Percentiles rank a stretch among this genome's conserved stretches.
These are phyloP conservation scores for Monosporascus ibericus DNA, from an alignment of 2,329 filamentous ascomycete genomes.

Conservation along the genomic window DNA sequence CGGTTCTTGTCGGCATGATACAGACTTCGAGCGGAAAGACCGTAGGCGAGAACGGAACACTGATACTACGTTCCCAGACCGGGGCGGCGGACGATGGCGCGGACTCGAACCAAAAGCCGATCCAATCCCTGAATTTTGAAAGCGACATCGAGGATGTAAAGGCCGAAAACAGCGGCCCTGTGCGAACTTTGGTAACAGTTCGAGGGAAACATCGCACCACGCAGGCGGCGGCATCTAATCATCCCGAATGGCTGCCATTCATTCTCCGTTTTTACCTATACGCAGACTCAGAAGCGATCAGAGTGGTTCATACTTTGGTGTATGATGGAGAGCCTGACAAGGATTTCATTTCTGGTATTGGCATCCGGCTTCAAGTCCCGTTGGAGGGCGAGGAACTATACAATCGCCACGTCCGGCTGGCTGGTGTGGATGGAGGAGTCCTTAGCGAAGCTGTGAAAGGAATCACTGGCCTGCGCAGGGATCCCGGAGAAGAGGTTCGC, in stretches of 20 bases:
- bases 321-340: constrained; percentile 43
- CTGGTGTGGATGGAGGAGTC: constrained; percentile 48
- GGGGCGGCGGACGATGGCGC: constrained; percentile 35
- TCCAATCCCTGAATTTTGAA: constrained; percentile 39
- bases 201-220: constrained; percentile 30
- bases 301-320: constrained; percentile 49
- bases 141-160: constrained; percentile 46
- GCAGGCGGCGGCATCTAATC: constrained; percentile 20
- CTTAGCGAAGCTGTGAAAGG: constrained; percentile 54
- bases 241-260: constrained; percentile 48
- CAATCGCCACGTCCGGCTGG: constrained; percentile 52
- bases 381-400: constrained; percentile 46
- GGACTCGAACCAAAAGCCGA: constrained; percentile 23
- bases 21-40: constrained; percentile 33
- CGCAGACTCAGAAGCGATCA: constrained; percentile 47
- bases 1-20: constrained; percentile 32
- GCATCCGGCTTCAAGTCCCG: constrained; percentile 50
- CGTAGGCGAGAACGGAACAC: constrained; percentile 40
- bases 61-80: constrained; percentile 48
- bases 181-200: constrained; percentile 42
- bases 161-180: constrained; percentile 35
- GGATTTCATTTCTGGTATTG: constrained; percentile 49
- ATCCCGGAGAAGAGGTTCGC: constrained; percentile 44
- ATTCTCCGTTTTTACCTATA: constrained; percentile 54
- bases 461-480: constrained; percentile 51